Evolutionary conservation across 192 early-diverging fungal species (phyloP).

Genomic region (Spizellomyces sp.): DNA sequence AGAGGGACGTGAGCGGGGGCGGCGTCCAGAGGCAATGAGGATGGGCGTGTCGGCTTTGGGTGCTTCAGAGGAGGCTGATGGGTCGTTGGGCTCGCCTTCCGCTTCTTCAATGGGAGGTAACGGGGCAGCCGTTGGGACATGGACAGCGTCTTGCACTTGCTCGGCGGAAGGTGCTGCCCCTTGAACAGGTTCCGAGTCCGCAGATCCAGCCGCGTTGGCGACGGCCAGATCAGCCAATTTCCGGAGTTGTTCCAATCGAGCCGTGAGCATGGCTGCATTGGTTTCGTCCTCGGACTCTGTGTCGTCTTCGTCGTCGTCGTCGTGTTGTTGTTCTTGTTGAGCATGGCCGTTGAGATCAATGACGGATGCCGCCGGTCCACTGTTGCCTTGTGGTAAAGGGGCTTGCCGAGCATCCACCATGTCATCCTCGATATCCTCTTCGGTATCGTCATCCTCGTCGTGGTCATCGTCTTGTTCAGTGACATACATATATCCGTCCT

Average conservation of each 20-base stretch:
- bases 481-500: background rate
- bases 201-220: background rate
- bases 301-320: background rate
- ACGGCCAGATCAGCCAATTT: conserved; percentile 12
- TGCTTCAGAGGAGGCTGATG: background rate
- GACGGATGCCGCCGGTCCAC: background rate
- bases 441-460: conserved; percentile 13
- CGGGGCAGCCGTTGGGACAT: background rate
- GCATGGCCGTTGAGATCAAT: background rate
- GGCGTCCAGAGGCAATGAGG: conserved; percentile 11
- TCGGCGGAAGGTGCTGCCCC: background rate
- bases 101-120: conserved; percentile 2
- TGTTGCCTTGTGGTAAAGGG: background rate
- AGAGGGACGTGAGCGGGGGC: conserved; percentile 3
- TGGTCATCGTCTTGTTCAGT: background rate
- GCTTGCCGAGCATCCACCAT: background rate
- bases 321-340: background rate
- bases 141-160: background rate
- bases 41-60: background rate
- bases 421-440: conserved; percentile 18
- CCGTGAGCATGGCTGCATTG: conserved; percentile 5
- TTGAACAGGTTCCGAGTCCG: background rate
- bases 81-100: background rate
- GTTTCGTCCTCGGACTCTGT: background rate
- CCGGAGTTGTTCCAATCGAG: conserved; percentile 5